Evolutionary conservation across 2,329 filamentous ascomycete genomes (phyloP), one percentile per base, ranked within the genome.

Genomic region (Dothistroma septosporum): DNA sequence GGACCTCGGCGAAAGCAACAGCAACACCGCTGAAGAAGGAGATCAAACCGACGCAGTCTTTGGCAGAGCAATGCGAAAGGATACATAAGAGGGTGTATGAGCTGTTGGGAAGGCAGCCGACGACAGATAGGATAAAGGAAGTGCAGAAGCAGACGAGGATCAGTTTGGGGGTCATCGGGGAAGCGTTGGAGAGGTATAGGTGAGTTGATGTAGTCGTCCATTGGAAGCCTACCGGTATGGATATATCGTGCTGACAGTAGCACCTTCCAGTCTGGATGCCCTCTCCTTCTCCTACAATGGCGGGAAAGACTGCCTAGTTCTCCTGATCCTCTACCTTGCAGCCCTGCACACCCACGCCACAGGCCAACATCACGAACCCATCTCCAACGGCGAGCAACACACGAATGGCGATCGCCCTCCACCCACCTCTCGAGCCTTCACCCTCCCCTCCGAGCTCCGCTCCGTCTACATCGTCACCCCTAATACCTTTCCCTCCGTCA

Each of bases 251-350:
- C 59, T 58, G 49, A 55, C 49, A 35, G 32, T 53, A 50, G 53
- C 41, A 32, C 55, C n/a, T 35, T 32, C 62, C 69, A 94, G 90
- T 61, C 83, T 89, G 64, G 82, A 88, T 61, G 84, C 95, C 73
- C 83, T 97, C 62, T 91, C 92, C 5, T 82, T 97, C 65, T 96
- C 93, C 59, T 99, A 97, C 78, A 99, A 99, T 70, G 94, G 94
- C 72, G 94, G 94, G 63, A 99, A 99, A 76, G 94, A 97, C 81
- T 97, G 93, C 71, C 88, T 97, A 19, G 92, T 97, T 57, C 86
- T 97, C 19, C 82, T 97, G 7, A 84, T 97, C 70, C 81, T 97
- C 66, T 91, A 96, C 72, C 87, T 97, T 67, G 87, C 88, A 63
- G 80, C 80, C 21, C 75, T 87, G 1, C 78, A 81, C 68, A 70